Evolutionary conservation across 2,329 filamentous ascomycete genomes (phyloP).

Genomic region (Dendrostoma leiphaemia): DNA sequence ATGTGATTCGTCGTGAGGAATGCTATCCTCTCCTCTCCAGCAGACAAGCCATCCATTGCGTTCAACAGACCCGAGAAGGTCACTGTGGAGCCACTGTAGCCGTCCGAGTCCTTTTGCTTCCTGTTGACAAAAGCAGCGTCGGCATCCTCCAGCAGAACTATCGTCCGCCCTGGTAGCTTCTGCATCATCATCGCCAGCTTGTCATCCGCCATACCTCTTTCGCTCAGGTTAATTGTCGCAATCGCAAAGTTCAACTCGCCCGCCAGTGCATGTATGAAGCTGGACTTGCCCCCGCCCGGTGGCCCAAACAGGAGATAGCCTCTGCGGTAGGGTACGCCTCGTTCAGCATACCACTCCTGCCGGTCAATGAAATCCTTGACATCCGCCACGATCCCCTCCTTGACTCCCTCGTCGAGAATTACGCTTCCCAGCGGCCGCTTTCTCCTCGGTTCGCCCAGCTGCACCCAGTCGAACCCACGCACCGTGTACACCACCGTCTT

Average conservation of each 20-base stretch:
- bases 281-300: constrained; percentile 89
- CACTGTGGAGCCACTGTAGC: constrained; percentile 82
- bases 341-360: constrained; percentile 85
- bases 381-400: constrained; percentile 76
- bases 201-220: constrained; percentile 86
- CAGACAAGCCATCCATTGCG: constrained; percentile 86
- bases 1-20: constrained; percentile 96
- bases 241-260: constrained; percentile 92
- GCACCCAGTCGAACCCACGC: constrained; percentile 79
- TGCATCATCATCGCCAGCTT: constrained; percentile 82
- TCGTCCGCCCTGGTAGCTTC: constrained; percentile 77
- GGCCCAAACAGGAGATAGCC: constrained; percentile 89
- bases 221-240: constrained; percentile 87
- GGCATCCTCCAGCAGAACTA: constrained; percentile 84
- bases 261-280: constrained; percentile 92
- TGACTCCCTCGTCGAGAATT: constrained; percentile 78
- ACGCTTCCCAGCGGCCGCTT: constrained; percentile 89
- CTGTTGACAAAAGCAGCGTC: constrained; percentile 88
- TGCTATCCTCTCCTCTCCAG: constrained; percentile 88
- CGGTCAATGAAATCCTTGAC: constrained; percentile 78
- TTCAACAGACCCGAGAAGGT: constrained; percentile 92
- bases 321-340: constrained; percentile 89
- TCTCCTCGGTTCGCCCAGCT: constrained; percentile 77
- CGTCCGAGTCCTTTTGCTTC: constrained; percentile 72
- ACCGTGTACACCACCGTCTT: constrained; percentile 92